Evolutionary conservation across 2,329 filamentous ascomycete species (phyloP), one percentile per base, ranked within the genome.

Genomic region (Aspergillus awamori): DNA sequence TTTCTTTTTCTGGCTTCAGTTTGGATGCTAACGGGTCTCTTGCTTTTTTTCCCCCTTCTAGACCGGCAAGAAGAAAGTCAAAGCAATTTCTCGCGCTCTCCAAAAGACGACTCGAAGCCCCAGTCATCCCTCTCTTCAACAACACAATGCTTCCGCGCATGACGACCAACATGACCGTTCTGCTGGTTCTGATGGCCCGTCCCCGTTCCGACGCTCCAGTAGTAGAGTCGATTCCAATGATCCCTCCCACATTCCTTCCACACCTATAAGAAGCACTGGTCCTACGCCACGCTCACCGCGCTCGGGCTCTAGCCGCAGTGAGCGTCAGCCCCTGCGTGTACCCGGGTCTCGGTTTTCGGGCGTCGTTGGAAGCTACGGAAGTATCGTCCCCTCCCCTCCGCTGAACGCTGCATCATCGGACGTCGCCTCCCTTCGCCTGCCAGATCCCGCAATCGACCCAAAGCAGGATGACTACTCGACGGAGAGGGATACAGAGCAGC

Each of bases 21-120:
- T 22, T 15, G 22, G 10, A 28, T 57, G 30, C 60, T 67, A 51
- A 60, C 22, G 17, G 24, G 54, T 41, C 70, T 15, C 67, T 57
- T 17, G 22, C 47, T 24, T 22, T 55, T 70, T 15, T 67, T 53
- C 15, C 17, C 41, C 41, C n/a, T 17, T 55, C 63, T 63, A 88
- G 85, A 72, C 74, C 53, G 94, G 93, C 63, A 98, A 98, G 80
- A 97, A 97, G 80, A 89, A 93, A 74, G 84, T 98, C 76, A 98
- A 97, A 77, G 88, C 87, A 59, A 88, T 97, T 56, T 79, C 84
- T 24, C 86, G 89, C 63, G 92, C 92, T 61, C 84, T 95, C 63
- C 83, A 85, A 58, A 83, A 79, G 69, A 78, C 80, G 78, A 86
- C 80, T 76, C 86, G 74, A 41, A 76, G 68, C 45, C 70, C 73